phyloP scores from a whole-genome alignment of 2,329 filamentous ascomycete genomes.

The Colletotrichum scovillei region DNA sequence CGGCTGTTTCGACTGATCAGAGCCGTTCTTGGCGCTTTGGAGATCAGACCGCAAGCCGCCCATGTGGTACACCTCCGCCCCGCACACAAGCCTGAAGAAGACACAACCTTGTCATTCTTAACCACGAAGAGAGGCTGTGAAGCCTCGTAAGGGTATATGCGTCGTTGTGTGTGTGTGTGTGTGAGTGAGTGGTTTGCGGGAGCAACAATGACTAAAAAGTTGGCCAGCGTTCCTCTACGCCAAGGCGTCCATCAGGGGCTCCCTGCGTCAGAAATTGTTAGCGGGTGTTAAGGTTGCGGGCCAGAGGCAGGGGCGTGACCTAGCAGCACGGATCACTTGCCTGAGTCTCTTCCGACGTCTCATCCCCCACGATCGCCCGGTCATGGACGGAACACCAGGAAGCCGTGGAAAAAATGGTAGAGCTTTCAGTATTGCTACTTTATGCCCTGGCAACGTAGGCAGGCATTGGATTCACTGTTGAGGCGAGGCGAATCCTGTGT shows the following conservation, averaged over 20 bases:
- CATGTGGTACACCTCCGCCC: neutral
- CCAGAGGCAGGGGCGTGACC: neutral
- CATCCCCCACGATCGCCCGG: conserved; percentile 32
- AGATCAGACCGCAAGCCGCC: conserved; percentile 27
- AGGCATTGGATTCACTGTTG: neutral
- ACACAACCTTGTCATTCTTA: conserved; percentile 8
- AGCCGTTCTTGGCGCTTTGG: conserved; percentile 29
- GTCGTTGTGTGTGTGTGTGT: neutral
- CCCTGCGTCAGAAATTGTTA: conserved; percentile 20
- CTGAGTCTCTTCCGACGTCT: conserved; percentile 24
- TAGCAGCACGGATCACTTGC: conserved; percentile 14
- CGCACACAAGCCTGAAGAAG: neutral
- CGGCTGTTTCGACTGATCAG: conserved; percentile 35
- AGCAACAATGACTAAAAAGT: neutral
- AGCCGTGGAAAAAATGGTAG: neutral
- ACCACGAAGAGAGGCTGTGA: neutral
- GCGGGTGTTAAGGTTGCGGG: conserved; percentile 1
- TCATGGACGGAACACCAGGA: conserved; percentile 17
- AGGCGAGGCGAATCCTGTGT: neutral
- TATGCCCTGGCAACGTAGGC: neutral
- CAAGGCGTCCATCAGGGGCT: conserved; percentile 32
- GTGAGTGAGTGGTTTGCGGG: neutral
- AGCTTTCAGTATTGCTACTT: neutral
- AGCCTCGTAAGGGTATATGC: neutral
- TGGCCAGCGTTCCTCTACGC: neutral